Percentiles rank a stretch among this genome's conserved stretches.
These are phyloP conservation scores for Paramecium octaurelia DNA, from an alignment of 73 alveolate genomes.

Conservation along the genomic window DNA sequence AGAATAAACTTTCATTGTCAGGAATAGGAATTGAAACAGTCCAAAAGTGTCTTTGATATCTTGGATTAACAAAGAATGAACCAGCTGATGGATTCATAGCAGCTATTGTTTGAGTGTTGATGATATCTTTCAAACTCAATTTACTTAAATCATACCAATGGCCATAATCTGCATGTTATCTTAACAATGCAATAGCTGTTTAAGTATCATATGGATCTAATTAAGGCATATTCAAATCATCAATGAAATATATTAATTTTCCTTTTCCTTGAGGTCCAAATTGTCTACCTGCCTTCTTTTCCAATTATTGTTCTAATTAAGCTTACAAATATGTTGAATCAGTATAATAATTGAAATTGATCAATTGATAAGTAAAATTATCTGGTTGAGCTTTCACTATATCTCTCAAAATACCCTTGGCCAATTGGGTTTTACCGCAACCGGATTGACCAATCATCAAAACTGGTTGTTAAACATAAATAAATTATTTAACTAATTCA, in stretches of 20 bases:
- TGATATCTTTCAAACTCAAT: conserved; percentile 97
- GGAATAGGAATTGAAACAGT: conserved; percentile 97
- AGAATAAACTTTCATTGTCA: conserved; percentile 91
- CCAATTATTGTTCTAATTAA: conserved; percentile 65
- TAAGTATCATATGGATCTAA: conserved; percentile 99
- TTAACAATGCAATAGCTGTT: conserved; percentile 97
- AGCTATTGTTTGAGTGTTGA: conserved; percentile 96
- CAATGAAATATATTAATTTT: conserved; percentile 98
- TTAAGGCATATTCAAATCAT: conserved; percentile 99
- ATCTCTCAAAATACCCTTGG: conserved; percentile 96
- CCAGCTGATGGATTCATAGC: conserved; percentile 99
- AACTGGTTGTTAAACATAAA: conserved; percentile 69
- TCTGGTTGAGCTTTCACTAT: conserved; percentile 84
- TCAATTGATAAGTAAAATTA: conserved; percentile 82
- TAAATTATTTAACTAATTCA: conserved; percentile 67
- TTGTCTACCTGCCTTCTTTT: conserved; percentile 93
- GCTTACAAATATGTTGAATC: conserved; percentile 88
- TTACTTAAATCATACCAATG: conserved; percentile 98
- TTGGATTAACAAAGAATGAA: conserved; percentile 98
- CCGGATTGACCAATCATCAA: conserved; percentile 99
- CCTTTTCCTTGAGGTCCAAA: conserved; percentile 99
- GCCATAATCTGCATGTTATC: conserved; percentile 98
- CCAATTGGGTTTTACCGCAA: conserved; percentile 98
- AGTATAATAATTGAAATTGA: conserved; percentile 99
- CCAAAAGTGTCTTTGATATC: conserved; percentile 99